These are phyloP conservation scores for Croton laevigatus DNA, from an alignment of 441 rosid species.

Conservation along the genomic window DNA sequence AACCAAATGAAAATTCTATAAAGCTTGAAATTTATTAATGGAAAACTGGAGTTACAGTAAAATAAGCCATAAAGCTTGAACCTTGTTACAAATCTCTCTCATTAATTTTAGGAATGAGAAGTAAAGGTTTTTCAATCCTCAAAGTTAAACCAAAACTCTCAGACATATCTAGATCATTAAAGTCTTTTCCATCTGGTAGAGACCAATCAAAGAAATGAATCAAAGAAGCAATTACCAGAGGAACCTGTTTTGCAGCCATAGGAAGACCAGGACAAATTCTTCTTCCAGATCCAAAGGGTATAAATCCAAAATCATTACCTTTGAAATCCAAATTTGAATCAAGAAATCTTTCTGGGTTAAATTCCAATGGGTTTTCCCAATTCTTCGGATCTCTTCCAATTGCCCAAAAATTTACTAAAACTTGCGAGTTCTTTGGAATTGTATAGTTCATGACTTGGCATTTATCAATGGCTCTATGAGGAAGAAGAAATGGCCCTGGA, in stretches of 20 bases:
- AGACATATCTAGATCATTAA: conserved; percentile 20
- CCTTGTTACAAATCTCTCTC: background rate
- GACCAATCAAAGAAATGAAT: conserved; percentile 38
- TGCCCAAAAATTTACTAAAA: conserved; percentile 46
- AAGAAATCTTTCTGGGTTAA: conserved; percentile 50
- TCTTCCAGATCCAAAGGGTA: conserved; percentile 63
- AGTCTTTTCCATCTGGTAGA: conserved; percentile 24
- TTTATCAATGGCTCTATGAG: conserved; percentile 42
- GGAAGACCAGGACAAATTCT: conserved; percentile 51
- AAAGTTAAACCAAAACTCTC: conserved; percentile 34
- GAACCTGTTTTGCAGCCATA: conserved; percentile 36
- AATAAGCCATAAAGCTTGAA: background rate
- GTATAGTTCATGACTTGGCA: conserved; percentile 35
- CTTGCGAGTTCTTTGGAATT: conserved; percentile 43
- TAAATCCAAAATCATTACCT: conserved; percentile 50
- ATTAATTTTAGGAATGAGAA: conserved; percentile 28
- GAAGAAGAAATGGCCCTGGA: conserved; percentile 54
- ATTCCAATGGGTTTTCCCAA: conserved; percentile 42
- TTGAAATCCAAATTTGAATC: conserved; percentile 36
- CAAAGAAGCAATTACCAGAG: conserved; percentile 31
- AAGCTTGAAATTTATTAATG: too few species aligned
- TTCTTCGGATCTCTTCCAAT: conserved; percentile 45
- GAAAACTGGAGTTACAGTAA: background rate
- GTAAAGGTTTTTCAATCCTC: conserved; percentile 29
- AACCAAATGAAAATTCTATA: background rate